Conservation (phyloP, 805 yeast species). For the Maudiozyma serrabonitensis region DNA sequence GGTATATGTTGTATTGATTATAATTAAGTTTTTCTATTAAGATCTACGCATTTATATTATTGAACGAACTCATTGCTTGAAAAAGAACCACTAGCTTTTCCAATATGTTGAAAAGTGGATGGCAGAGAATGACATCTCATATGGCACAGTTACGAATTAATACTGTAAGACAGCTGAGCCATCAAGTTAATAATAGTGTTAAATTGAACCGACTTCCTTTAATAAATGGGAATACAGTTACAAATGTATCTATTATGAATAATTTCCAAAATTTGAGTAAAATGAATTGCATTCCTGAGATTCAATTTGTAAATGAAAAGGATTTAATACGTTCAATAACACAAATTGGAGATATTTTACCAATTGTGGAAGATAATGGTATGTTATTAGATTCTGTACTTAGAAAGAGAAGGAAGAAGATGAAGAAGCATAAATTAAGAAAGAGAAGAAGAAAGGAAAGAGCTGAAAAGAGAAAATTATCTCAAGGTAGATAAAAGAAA, state of each 20-base stretch:
- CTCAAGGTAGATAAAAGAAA: conserved; percentile 28
- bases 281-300: background rate
- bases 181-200: background rate
- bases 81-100: background rate
- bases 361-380: background rate
- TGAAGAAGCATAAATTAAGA: conserved; percentile 95
- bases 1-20: too few species aligned
- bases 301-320: background rate
- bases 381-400: conserved; percentile 57
- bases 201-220: too few species aligned
- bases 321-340: background rate
- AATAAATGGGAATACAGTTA: too few species aligned
- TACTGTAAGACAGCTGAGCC: background rate
- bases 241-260: too few species aligned
- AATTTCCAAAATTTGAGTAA: background rate
- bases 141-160: background rate
- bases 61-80: too few species aligned
- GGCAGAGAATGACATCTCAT: background rate
- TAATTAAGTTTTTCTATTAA: too few species aligned
- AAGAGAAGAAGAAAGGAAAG: conserved; percentile 94
- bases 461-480: conserved; percentile 64
- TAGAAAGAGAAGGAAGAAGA: conserved; percentile 82
- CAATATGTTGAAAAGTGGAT: background rate
- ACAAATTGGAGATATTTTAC: background rate
- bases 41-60: too few species aligned